Evolutionary conservation across 805 yeast genomes (phyloP).

Genomic region (Debaryomyces hansenii): DNA sequence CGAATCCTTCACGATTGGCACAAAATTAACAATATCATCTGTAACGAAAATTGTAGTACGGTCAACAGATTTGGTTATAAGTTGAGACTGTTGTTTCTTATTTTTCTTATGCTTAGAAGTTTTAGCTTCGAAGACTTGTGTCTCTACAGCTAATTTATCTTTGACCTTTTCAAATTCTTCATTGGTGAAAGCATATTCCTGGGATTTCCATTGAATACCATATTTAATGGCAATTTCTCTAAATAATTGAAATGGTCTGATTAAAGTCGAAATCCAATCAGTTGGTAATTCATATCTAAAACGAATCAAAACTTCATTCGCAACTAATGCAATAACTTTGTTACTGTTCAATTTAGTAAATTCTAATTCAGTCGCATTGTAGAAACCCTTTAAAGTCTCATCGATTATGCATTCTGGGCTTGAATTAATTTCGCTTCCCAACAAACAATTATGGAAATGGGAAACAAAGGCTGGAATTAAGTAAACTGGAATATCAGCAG

Average conservation of each 20-base stretch:
- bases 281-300: conserved; percentile 60
- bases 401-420: conserved; percentile 43
- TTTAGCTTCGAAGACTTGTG: conserved; percentile 11
- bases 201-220: conserved; percentile 82
- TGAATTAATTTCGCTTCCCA: conserved; percentile 51
- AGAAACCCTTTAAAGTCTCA: conserved; percentile 40
- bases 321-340: conserved; percentile 44
- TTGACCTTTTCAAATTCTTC: conserved; percentile 34
- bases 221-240: conserved; percentile 73
- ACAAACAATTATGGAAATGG: conserved; percentile 69
- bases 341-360: conserved; percentile 49
- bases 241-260: conserved; percentile 48
- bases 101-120: conserved; percentile 32
- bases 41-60: conserved; percentile 49
- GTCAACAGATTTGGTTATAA: conserved; percentile 9
- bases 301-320: conserved; percentile 56
- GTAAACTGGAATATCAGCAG: conserved; percentile 48
- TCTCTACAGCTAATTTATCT: conserved; percentile 23
- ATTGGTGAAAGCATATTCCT: conserved; percentile 47
- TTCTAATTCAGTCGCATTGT: conserved; percentile 37
- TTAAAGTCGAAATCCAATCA: conserved; percentile 42
- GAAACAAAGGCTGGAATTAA: conserved; percentile 61
- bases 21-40: conserved; percentile 65
- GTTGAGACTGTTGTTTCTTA: conserved; percentile 5
- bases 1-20: conserved; percentile 76